Evolutionary conservation across 1,139 yeast genomes (phyloP), one percentile per base, ranked within the genome.

Genomic region (Scheffersomyces lignicola): DNA sequence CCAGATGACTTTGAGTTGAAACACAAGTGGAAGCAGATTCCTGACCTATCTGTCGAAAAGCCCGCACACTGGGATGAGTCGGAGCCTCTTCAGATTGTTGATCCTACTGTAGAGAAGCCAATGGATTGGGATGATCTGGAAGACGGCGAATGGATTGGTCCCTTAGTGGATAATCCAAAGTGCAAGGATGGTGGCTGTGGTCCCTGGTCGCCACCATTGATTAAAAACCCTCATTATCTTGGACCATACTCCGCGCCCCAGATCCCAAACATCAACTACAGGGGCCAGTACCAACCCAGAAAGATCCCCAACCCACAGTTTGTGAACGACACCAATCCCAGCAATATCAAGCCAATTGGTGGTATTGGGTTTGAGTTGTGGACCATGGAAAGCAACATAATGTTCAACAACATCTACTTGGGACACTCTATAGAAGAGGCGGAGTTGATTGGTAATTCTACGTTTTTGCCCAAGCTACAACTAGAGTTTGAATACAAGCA

Each of bases 321-420:
- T 60, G 78, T 60, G 48, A 81, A 79, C 47, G 87, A 80, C 48
- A 40, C 41, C 2, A 60, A 54, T 6, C 92, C 95, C 7, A 66
- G 83, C 4, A 67, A 79, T 45, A 61, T 87, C 43, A 83, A 76
- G 48, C 74, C 80, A 27, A 78, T 89, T 48, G 92, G 89, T 18
- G 95, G 85, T 7, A 51, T 90, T 36, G 96, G 96, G 4, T 85
- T 90, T 54, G 97, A 90, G 58, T 68, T 89, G 45, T 89, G 96
- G 96, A 78, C 94, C 37, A 83, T 89, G 82, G 84, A 86, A 46
- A 69, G 72, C 30, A 76, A 83, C 35, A 76, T 87, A 33, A 49
- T 86, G 52, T 87, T 90, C 54, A 88, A 87, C 58, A 87, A 89
- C 61, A 78, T 89, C 38, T 89, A 88, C 56, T 56, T 90, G 43